Evolutionary conservation across 2,329 filamentous ascomycete genomes (phyloP).

Genomic region (Acephala macrosclerotiorum): DNA sequence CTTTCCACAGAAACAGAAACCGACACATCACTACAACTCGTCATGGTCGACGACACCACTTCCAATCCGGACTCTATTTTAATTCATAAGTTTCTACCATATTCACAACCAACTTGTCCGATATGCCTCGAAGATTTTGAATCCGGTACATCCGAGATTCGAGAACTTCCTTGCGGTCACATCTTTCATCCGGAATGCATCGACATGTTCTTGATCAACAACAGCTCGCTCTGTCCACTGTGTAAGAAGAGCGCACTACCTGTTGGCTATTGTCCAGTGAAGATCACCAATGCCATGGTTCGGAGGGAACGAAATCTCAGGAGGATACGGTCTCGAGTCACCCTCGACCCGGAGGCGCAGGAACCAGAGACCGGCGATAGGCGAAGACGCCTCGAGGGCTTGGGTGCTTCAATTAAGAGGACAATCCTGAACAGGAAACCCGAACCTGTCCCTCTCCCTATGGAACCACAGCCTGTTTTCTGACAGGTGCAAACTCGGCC

Average conservation of each 20-base stretch:
- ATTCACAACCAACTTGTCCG: conserved; percentile 83
- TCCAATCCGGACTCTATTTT: conserved; percentile 25
- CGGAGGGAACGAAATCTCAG: conserved; percentile 77
- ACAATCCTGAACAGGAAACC: conserved; percentile 14
- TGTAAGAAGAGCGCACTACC: conserved; percentile 89
- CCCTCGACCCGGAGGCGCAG: conserved; percentile 27
- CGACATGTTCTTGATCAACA: conserved; percentile 79
- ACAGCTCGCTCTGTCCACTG: conserved; percentile 87
- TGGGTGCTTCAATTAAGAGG: conserved; percentile 24
- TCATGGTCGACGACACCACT: conserved; percentile 28
- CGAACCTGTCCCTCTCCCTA: conserved; percentile 19
- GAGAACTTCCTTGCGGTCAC: conserved; percentile 87
- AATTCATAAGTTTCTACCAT: conserved; percentile 48
- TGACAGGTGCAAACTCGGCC: conserved; percentile 17
- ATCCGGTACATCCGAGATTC: conserved; percentile 73
- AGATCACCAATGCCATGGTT: conserved; percentile 86
- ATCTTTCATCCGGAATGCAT: conserved; percentile 95
- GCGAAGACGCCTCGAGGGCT: conserved; percentile 21
- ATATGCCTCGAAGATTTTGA: conserved; percentile 89
- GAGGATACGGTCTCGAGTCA: conserved; percentile 44
- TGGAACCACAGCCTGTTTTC: conserved; percentile 27
- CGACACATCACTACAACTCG: conserved; percentile 12
- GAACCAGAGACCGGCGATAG: conserved; percentile 16
- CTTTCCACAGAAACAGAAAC: conserved; percentile 12
- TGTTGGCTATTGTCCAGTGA: conserved; percentile 65